Evolutionary conservation across 1,139 yeast genomes (phyloP), one percentile per base, ranked within the genome.

Genomic region (Geotrichum cucujoidarum): DNA sequence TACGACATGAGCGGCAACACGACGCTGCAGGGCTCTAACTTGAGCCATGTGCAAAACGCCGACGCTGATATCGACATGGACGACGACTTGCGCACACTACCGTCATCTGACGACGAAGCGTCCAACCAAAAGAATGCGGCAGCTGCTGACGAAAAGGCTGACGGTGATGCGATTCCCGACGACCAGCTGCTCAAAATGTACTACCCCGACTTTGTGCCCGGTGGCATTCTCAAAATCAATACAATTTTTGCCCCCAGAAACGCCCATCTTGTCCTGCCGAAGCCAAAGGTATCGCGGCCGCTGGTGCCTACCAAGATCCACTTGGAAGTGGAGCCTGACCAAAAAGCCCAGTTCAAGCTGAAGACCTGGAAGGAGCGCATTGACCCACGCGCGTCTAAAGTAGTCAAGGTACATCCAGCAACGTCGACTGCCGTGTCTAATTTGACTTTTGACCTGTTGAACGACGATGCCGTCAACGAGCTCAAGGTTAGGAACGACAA

Each of bases 241-340:
- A 65, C 77, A 5, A 69, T 85, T 43, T 84, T 83, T 59, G 78
- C 83, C 3, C 80, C 88, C 1, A 72, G 74, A 21, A 85, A 90
- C 0, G 66, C 70, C 27, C 75, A 73, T 49, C 77, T 76, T 55
- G 67, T 69, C 31, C 78, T 73, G 48, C 77, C 79, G 29, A 68
- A 70, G 30, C 85, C 88, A 0, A 71, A 78, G 14, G 58, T 59
- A 6, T 63, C 68, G n/a, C 76, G 78, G 50, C 84, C 89, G 0
- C 64, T 85, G 41, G 69, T 83, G 1, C 94, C 95, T 0, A 71
- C 79, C 1, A 55, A 68, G 20, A 55, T 63, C 11, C 53, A 57
- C 18, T 55, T 71, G 34, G 80, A 75, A 43, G 64, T 71, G 1
- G 73, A 69, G 31, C 59, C 65, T 2, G 80, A 76, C 54, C 65